phyloP scores from a whole-genome alignment of 2,329 filamentous ascomycete genomes.

The Proliferodiscus dingleyae region DNA sequence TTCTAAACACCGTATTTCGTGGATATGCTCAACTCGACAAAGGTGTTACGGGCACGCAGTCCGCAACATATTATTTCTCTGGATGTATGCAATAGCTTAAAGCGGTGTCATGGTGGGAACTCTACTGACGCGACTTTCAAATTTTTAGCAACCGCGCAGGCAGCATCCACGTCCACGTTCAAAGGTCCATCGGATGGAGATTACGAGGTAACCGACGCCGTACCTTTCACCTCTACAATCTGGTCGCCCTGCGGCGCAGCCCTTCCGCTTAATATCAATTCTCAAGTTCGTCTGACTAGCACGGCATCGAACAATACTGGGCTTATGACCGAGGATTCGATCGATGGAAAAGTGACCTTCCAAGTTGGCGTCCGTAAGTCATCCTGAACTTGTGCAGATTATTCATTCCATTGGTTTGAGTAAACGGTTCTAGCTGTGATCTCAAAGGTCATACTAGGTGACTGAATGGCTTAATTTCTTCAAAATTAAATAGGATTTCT shows the following conservation, averaged over 20 bases:
- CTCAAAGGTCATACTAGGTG: too few relatives aligned
- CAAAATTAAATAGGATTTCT: background rate
- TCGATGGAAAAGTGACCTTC: constrained; percentile 43
- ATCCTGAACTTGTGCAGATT: constrained; percentile 13
- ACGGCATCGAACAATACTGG: constrained; percentile 32
- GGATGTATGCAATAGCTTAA: constrained; percentile 30
- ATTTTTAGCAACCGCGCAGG: constrained; percentile 32
- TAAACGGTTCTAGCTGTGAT: too few relatives aligned
- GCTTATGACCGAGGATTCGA: constrained; percentile 43
- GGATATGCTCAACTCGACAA: constrained; percentile 44
- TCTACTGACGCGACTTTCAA: background rate
- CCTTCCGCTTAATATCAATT: constrained; percentile 50
- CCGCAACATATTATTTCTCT: constrained; percentile 52
- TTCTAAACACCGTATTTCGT: constrained; percentile 48
- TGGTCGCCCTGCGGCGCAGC: constrained; percentile 48
- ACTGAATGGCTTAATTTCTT: too few relatives aligned
- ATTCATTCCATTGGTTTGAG: too few relatives aligned
- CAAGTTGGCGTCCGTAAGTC: constrained; percentile 36
- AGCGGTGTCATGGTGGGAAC: background rate
- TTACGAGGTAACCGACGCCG: constrained; percentile 39
- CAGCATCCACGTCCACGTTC: constrained; percentile 37
- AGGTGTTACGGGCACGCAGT: constrained; percentile 43
- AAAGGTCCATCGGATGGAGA: constrained; percentile 37
- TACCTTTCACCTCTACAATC: constrained; percentile 41
- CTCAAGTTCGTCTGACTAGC: constrained; percentile 40